Evolutionary conservation across 129 eudicot species (phyloP).

Genomic region (Helichrysum umbraculigerum): DNA sequence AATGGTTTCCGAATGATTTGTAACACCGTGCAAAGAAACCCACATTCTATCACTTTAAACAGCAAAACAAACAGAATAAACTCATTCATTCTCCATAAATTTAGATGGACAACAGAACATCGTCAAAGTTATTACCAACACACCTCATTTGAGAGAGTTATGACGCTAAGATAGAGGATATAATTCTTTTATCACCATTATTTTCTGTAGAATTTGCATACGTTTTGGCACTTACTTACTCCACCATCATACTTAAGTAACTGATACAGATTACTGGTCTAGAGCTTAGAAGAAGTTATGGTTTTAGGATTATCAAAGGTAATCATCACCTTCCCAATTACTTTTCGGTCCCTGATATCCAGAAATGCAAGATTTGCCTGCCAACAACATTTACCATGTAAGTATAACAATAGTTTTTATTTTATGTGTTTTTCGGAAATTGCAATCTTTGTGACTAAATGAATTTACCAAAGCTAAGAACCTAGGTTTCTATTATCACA

Average conservation of each 20-base stretch:
- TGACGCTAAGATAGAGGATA: neutral
- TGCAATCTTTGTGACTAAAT: neutral
- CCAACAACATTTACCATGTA: neutral
- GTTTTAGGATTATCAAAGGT: slow-evolving; percentile 53
- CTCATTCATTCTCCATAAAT: neutral
- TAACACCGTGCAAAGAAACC: neutral
- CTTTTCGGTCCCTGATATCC: slow-evolving; percentile 81
- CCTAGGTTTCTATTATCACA: neutral
- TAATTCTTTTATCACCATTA: neutral
- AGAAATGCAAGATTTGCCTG: slow-evolving; percentile 46
- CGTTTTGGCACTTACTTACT: neutral
- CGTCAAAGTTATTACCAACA: neutral
- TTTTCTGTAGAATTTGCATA: neutral
- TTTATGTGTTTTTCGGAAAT: neutral
- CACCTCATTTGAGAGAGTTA: neutral
- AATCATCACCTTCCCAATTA: slow-evolving; percentile 88
- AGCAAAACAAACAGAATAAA: neutral
- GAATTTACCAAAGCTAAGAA: neutral
- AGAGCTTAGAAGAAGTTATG: slow-evolving; percentile 61
- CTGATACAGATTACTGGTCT: slow-evolving; percentile 15
- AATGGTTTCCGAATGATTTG: too few relatives aligned
- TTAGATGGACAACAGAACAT: neutral
- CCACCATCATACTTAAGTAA: slow-evolving; percentile 7
- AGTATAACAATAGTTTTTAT: neutral
- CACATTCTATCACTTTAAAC: neutral